Conservation (phyloP, 2,329 filamentous ascomycete genomes). For the Calonectria fujianensis region DNA sequence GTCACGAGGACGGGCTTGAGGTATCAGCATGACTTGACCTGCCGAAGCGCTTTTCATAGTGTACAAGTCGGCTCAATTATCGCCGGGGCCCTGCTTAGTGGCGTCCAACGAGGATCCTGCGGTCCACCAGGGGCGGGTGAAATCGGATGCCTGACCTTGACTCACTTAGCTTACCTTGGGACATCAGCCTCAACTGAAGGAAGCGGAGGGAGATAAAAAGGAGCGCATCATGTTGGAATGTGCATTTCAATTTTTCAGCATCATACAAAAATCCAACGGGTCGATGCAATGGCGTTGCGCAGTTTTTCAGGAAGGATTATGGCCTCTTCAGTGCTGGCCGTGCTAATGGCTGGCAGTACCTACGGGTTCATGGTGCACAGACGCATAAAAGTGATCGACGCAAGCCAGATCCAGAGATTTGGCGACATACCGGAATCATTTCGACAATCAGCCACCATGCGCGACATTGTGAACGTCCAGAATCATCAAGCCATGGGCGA, state of each 20-base stretch:
- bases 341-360: constrained; percentile 40
- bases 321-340: constrained; percentile 38
- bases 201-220: background rate
- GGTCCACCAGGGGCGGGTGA: constrained; percentile 29
- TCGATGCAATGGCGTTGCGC: constrained; percentile 39
- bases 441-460: constrained; percentile 50
- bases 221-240: background rate
- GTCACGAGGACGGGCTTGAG: background rate
- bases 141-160: constrained; percentile 26
- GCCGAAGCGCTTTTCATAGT: background rate
- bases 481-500: constrained; percentile 48
- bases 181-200: constrained; percentile 25
- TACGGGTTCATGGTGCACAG: constrained; percentile 46
- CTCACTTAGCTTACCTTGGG: constrained; percentile 1
- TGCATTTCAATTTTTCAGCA: background rate
- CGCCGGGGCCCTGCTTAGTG: background rate
- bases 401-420: constrained; percentile 44
- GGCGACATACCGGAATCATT: constrained; percentile 51
- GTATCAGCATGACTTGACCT: background rate
- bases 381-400: constrained; percentile 37
- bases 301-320: constrained; percentile 44
- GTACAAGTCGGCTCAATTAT: background rate
- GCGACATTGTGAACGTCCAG: constrained; percentile 52
- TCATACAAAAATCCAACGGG: background rate
- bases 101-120: background rate